Base-by-base conservation (phyloP, 352 stramenopile species). In the Phytophthora agathidicida region DNA sequence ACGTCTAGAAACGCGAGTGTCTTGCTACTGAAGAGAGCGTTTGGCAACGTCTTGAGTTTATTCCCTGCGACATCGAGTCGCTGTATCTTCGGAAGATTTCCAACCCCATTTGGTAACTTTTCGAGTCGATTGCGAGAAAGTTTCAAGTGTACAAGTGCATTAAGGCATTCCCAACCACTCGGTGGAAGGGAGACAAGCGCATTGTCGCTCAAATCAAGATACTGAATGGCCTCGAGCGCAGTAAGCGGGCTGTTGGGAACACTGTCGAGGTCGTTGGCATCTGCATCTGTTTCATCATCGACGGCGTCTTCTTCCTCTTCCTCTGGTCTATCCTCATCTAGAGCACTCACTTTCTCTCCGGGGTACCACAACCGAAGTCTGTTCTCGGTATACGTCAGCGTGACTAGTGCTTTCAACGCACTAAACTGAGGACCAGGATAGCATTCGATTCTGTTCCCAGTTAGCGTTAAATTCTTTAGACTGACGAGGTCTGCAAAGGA, bases 161-260 rank as follows among this genome's bases (percentile, higher is more conserved):
- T 36, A 1, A 86, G 71, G 11, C 39, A 20, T 0, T 52, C 20
- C 75, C 75, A 88, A 0, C 68, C 71, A 3, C 11, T 6, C 7
- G 11, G 13, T 23, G 71, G 78, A 22, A 88, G 44, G 0, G n/a
- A 13, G 3, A 37, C 20, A 2, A 88, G 48, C 7, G 42, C 26
- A 32, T 86, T 88, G 9, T 83, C 68, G 17, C 67, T 75, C 7
- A 88, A 73, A 50, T 86, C 75, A 7, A 86, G 35, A 50, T 73
- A 88, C 13, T 74, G 52, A 3, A 77, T 27, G 3, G 33, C 35
- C 0, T 31, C 19, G 23, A 83, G 33, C 0, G 24, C 43, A 13
- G 73, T 70, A 0, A 83, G 14, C 7, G 73, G 66, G 24, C 77
- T 77, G 24, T 2, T 23, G 0, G 6, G 13, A 3, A 7, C 14